A percentile compares a stretch with the other conserved stretches of the same genome.
Conservation (phyloP, 192 early-diverging fungal species). For the Rhizophagus prolifer region DNA sequence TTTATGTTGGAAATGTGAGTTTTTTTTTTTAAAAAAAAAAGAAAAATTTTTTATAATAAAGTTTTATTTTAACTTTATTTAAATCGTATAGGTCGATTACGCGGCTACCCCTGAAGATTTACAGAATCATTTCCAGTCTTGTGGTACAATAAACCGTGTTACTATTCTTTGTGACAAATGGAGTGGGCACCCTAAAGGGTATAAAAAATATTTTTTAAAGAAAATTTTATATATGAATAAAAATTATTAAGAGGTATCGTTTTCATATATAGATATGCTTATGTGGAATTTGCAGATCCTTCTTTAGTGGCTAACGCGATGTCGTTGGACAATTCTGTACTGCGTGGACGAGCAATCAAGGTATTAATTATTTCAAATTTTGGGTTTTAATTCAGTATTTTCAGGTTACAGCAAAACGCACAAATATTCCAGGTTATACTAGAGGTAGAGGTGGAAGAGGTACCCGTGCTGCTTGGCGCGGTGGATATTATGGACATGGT, state of each 20-base stretch:
- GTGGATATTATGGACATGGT: conserved; percentile 56
- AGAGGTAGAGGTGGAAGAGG: conserved; percentile 67
- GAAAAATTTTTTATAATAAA: not conserved
- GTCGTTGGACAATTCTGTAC: conserved; percentile 83
- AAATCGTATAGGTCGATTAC: conserved; percentile 75
- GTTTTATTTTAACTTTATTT: not conserved
- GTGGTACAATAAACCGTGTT: conserved; percentile 94
- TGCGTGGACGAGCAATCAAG: conserved; percentile 85
- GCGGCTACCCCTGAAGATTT: conserved; percentile 90
- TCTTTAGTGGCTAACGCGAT: conserved; percentile 79
- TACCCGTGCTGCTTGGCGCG: conserved; percentile 67
- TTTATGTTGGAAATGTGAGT: conserved; percentile 90
- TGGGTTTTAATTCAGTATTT: not conserved
- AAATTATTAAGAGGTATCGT: conserved; percentile 13
- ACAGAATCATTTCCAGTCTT: conserved; percentile 91
- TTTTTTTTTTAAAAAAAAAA: not conserved
- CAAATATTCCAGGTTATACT: conserved; percentile 87
- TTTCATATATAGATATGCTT: conserved; percentile 66
- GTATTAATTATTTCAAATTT: conserved; percentile 34
- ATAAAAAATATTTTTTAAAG: not conserved
- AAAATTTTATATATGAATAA: not conserved
- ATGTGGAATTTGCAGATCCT: conserved; percentile 92
- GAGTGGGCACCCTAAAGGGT: conserved; percentile 87
- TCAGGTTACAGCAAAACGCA: conserved; percentile 87
- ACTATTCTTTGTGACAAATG: conserved; percentile 95